Conservation (phyloP, 257 asterid genomes). For the Ehretia macrophylla region DNA sequence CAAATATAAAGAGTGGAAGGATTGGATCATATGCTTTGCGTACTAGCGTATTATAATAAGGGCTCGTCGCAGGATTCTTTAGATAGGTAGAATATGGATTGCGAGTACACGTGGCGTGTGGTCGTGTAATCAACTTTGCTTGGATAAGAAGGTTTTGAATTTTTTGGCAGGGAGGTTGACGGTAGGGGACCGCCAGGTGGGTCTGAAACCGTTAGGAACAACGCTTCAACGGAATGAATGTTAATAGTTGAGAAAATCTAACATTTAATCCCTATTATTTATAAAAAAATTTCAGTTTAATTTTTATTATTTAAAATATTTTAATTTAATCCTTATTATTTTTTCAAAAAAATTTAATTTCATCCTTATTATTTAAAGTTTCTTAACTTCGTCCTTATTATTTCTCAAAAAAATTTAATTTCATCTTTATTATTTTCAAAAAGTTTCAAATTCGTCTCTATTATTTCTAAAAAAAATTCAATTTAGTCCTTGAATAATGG, state of each 20-base stretch:
- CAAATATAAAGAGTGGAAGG: not conserved
- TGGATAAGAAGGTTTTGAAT: constrained; percentile 6
- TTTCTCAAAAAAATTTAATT: no score
- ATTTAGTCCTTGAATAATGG: no score
- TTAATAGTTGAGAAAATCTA: not conserved
- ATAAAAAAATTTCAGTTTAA: no score
- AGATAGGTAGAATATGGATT: not conserved
- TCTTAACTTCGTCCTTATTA: no score
- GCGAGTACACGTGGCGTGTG: not conserved
- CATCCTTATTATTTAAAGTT: no score
- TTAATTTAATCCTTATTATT: no score
- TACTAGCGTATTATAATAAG: not conserved
- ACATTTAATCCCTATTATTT: no score
- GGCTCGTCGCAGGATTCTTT: not conserved
- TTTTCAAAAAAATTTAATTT: no score
- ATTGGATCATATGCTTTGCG: not conserved
- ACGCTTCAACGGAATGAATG: not conserved
- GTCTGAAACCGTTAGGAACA: constrained; percentile 11
- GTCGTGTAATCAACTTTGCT: constrained; percentile 4
- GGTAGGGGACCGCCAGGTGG: not conserved
- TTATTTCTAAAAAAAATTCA: no score
- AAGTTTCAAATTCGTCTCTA: no score
- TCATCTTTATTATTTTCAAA: no score
- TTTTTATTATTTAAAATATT: no score
- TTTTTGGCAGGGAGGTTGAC: constrained; percentile 13